Evolutionary conservation across 768 basidiomycete genomes (phyloP), one percentile per base, ranked within the genome.

Genomic region (Mycena albidolilacea): DNA sequence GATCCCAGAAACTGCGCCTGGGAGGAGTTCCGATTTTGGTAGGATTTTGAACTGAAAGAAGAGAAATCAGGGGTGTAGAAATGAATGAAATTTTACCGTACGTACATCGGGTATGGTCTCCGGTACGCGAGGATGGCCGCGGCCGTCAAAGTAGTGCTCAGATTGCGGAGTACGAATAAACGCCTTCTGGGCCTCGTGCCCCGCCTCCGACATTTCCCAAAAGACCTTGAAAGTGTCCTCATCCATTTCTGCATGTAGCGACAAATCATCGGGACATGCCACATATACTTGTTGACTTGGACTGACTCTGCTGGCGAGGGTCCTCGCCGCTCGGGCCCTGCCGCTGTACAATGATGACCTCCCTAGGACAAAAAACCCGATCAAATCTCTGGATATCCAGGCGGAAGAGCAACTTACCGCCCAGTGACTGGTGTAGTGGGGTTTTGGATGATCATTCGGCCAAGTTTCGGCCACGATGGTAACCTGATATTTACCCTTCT

Each of bases 351-450:
- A 82, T 91, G 89, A 60, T 60, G 59, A 8, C 59, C 59, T 19
- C 59, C 58, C 59, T 58, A 3, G 19, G 15, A 35, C 19, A 38
- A 3, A 23, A 57, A 35, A 23, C 23, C 23, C 1, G 57, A 37
- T 55, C 23, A 58, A 23, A 37, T 38, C 15, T 58, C 15, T 5
- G 6, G 1, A 58, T 8, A 38, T 8, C 19, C 35, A 7, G 1
- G 5, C 52, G 10, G 37, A 17, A 58, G 43, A 23, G 10, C 30
- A 10, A 78, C 87, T 70, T 69, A 88, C 89, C 4, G 90, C 90
- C 90, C 90, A 91, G 17, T 85, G 84, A 69, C 87, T 89, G 11
- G 90, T 89, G 75, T 89, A 91, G 21, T 82, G 79, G 67, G 87
- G 85, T 14, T 80, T 82, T 74, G 87, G 88, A 0, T 83, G 81